phyloP scores from a whole-genome alignment of 306 rosid genomes.

The Dryas octopetala region DNA sequence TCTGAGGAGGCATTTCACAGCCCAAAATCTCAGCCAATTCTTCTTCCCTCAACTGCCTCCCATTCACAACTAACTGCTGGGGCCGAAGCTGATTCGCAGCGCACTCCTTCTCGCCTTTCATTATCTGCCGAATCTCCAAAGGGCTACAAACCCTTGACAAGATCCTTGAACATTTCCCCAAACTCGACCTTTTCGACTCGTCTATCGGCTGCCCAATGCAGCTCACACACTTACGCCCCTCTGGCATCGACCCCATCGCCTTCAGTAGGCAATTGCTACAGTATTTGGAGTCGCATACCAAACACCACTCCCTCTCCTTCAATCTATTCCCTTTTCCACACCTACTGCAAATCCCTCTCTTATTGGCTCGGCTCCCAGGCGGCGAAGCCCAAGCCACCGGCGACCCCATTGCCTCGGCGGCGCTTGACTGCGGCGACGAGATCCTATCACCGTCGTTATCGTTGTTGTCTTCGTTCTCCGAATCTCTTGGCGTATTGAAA shows the following conservation, averaged over 20 bases:
- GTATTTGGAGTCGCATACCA: conserved; percentile 75
- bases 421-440: conserved; percentile 52
- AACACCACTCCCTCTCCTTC: conserved; percentile 77
- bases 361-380: conserved; percentile 23
- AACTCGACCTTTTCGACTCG: conserved; percentile 57
- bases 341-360: conserved; percentile 61
- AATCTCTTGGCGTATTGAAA: conserved; percentile 57
- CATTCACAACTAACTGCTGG: conserved; percentile 80
- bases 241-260: conserved; percentile 97
- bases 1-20: conserved; percentile 66
- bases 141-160: conserved; percentile 75
- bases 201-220: conserved; percentile 79
- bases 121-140: conserved; percentile 80
- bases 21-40: conserved; percentile 82
- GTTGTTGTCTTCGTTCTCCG: conserved; percentile 48
- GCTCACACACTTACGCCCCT: conserved; percentile 82
- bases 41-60: conserved; percentile 66
- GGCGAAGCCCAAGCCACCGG: conserved; percentile 27
- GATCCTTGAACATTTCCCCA: conserved; percentile 77
- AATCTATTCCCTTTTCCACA: conserved; percentile 70
- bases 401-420: conserved; percentile 56
- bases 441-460: conserved; percentile 48
- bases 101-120: conserved; percentile 87
- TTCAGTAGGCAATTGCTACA: conserved; percentile 75
- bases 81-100: conserved; percentile 79